These are phyloP conservation scores for Leccinum disarticulatum DNA, from an alignment of 768 basidiomycete genomes.

Conservation along the genomic window DNA sequence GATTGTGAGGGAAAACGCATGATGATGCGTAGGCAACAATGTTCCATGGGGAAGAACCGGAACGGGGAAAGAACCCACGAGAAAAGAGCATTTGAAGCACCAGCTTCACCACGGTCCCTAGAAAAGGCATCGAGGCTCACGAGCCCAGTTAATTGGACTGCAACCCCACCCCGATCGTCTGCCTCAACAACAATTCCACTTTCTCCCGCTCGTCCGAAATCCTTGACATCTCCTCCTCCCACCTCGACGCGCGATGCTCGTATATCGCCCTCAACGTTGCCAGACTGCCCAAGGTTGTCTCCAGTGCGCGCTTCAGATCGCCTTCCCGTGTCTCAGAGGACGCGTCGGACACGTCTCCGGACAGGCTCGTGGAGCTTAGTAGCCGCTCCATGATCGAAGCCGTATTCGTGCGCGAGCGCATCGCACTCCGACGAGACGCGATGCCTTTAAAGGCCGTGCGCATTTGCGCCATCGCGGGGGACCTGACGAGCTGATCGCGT, in stretches of 20 bases:
- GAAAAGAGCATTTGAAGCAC: background rate
- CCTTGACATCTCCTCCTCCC: conserved; percentile 67
- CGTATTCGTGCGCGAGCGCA: conserved; percentile 43
- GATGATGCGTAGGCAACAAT: background rate
- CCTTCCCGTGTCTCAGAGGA: conserved; percentile 52
- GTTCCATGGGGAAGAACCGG: background rate
- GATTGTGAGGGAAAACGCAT: background rate
- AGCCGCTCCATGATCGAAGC: conserved; percentile 49
- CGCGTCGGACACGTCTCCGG: conserved; percentile 56
- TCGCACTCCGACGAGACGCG: conserved; percentile 52
- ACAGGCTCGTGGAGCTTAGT: conserved; percentile 39
- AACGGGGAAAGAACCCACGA: background rate
- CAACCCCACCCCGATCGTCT: conserved; percentile 53
- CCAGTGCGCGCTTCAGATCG: conserved; percentile 67
- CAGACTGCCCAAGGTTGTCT: conserved; percentile 66
- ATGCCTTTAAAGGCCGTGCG: conserved; percentile 60
- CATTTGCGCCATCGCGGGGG: conserved; percentile 50
- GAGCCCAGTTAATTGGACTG: conserved; percentile 21
- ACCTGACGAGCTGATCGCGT: conserved; percentile 49
- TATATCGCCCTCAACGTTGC: conserved; percentile 63
- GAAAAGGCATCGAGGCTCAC: background rate
- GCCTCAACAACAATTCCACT: conserved; percentile 63
- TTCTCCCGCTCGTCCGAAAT: conserved; percentile 65
- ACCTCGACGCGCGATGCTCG: conserved; percentile 65
- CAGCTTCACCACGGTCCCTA: background rate